Evolutionary conservation across 2,329 filamentous ascomycete species (phyloP), one percentile per base, ranked within the genome.

Genomic region (Nemania sp.): DNA sequence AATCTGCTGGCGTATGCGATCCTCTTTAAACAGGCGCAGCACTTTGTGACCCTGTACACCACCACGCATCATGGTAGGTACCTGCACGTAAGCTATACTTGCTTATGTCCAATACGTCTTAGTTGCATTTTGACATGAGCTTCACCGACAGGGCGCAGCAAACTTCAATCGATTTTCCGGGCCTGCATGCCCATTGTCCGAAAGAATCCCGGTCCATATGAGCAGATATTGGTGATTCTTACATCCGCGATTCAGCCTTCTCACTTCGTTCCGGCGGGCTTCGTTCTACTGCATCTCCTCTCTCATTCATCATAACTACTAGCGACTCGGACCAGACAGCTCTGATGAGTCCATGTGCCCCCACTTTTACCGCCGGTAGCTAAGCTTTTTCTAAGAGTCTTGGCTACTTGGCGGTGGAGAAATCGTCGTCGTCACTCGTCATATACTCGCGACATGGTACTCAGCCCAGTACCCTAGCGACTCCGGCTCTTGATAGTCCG

Each of bases 201-300:
- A 24, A 22, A 49, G 26, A 24, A 11, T 24, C 7, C 45, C 45
- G 22, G 11, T 24, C 45, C 3, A 22, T 2, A 24, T 22, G 5
- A 20, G 3, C 41, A 45, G 11, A 45, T n/a, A n/a, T 3, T 45
- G 20, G 20, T 8, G 41, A 20, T 43, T 18, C n/a, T 15, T 43
- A 35, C 41, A 43, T 45, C 43, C n/a, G n/a, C 43, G 43, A 45
- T 45, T 45, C 43, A 45, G 18, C n/a, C n/a, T 20, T 45, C 32
- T 35, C 32, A 35, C 7, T 35, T 8, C 2, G n/a, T n/a, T n/a
- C n/a, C n/a, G n/a, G n/a, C n/a, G n/a, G n/a, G n/a, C n/a, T n/a
- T n/a, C n/a, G 2, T 7, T 11, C 32, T 45, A 3, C 43, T 22
- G 18, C 15, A 8, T 45, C 43, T 24, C 45, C 20, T 49, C 45